Percentiles rank a stretch among this genome's conserved stretches.
phyloP scores from a whole-genome alignment of 495 filamentous ascomycete species.

The Alectoria sarmentosa region DNA sequence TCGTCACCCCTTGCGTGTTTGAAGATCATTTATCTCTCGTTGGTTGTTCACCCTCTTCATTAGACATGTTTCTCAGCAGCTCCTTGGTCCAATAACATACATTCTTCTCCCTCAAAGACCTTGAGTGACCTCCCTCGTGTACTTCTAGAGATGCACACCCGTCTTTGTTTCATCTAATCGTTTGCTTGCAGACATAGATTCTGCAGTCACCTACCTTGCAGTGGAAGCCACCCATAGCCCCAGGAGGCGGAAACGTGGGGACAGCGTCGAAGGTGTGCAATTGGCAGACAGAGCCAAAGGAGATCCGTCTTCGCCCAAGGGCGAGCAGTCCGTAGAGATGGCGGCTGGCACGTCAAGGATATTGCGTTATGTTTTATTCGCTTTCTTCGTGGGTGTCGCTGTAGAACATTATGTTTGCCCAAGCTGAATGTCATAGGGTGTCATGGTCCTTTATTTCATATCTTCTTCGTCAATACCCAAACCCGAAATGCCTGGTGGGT shows the following conservation, averaged over 20 bases:
- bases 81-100: neutral
- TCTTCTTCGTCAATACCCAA: conserved; percentile 58
- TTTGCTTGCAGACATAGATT: neutral
- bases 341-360: conserved; percentile 60
- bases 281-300: neutral
- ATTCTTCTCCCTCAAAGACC: neutral
- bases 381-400: conserved; percentile 63
- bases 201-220: neutral
- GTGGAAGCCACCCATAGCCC: neutral
- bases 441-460: conserved; percentile 73
- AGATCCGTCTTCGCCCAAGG: conserved; percentile 11
- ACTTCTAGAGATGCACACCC: neutral
- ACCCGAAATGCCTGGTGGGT: conserved; percentile 22
- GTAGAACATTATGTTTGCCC: conserved; percentile 1
- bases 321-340: conserved; percentile 43
- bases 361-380: conserved; percentile 83
- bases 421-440: conserved; percentile 41
- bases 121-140: neutral
- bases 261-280: neutral
- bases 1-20: conserved; percentile 4
- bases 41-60: neutral
- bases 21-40: neutral
- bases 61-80: neutral
- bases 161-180: neutral
- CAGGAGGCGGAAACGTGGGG: neutral